Percentiles rank a stretch among this genome's conserved stretches.
These are phyloP conservation scores for Allium cepa DNA, from an alignment of 106 monocot species.

Conservation along the genomic window DNA sequence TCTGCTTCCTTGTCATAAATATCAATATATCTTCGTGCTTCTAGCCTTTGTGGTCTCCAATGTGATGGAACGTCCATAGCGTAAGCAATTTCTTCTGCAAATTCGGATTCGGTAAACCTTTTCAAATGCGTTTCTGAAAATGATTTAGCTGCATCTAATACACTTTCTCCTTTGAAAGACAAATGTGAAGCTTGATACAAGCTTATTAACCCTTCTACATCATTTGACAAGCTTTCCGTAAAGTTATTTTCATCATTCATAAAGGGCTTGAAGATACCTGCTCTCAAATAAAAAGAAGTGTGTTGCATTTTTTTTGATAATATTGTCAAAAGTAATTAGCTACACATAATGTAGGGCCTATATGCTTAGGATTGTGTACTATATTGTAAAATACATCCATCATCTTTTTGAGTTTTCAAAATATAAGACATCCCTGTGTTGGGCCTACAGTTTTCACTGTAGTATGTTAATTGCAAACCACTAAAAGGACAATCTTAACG, in stretches of 20 bases:
- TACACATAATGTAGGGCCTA: too few species aligned
- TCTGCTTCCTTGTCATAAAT: conserved; percentile 6
- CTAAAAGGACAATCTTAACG: too few species aligned
- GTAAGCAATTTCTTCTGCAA: conserved; percentile 14
- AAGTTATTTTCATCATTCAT: conserved; percentile 16
- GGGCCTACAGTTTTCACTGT: too few species aligned
- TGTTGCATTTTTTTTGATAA: too few species aligned
- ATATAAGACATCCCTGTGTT: too few species aligned
- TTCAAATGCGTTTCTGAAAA: conserved; percentile 14
- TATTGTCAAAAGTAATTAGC: too few species aligned
- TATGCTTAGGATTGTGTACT: too few species aligned
- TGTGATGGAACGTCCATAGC: conserved; percentile 37
- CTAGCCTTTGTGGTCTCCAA: conserved; percentile 29
- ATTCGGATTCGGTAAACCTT: background rate
- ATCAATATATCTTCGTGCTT: conserved; percentile 32
- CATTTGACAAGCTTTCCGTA: conserved; percentile 1
- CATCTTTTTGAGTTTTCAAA: too few species aligned
- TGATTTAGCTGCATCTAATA: conserved; percentile 21
- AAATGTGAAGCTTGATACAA: conserved; percentile 38
- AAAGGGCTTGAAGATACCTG: conserved; percentile 23
- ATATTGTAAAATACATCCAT: too few species aligned
- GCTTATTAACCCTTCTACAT: conserved; percentile 27
- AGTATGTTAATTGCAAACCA: too few species aligned
- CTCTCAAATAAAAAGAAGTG: background rate
- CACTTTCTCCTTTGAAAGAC: conserved; percentile 16